phyloP scores from a whole-genome alignment of 2,329 filamentous ascomycete species.

The Aspergillaceae sp. region DNA sequence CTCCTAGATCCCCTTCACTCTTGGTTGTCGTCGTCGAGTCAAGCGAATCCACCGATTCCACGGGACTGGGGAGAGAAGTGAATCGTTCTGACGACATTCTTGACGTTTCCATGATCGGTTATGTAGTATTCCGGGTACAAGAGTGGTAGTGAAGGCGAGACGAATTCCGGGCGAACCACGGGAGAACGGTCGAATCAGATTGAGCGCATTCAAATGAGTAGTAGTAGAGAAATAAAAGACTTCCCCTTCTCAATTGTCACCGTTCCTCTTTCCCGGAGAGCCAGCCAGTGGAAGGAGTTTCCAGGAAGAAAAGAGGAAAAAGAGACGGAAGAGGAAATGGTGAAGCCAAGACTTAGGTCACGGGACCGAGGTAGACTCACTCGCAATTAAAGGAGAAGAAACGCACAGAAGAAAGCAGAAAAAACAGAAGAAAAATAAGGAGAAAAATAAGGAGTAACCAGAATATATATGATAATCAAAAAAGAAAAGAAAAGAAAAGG shows the following conservation, averaged over 20 bases:
- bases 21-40: conserved; percentile 8
- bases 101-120: conserved; percentile 12
- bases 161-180: background rate
- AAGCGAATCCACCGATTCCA: conserved; percentile 12
- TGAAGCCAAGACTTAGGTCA: conserved; percentile 4
- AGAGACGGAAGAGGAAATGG: conserved; percentile 3
- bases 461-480: background rate
- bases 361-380: too few relatives aligned
- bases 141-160: background rate
- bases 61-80: conserved; percentile 14
- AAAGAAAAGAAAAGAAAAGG: background rate
- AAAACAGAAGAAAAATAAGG: background rate
- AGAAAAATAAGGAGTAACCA: background rate
- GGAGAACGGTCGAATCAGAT: background rate
- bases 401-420: background rate
- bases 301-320: conserved; percentile 2
- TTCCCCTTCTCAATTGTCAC: too few relatives aligned
- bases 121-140: background rate
- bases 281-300: conserved; percentile 1
- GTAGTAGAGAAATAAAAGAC: background rate
- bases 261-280: too few relatives aligned
- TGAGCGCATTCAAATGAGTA: background rate
- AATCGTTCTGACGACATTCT: conserved; percentile 13
- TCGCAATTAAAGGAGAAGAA: background rate
- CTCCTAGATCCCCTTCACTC: too few relatives aligned